A percentile compares a stretch with the other conserved stretches of the same genome.
Evolutionary conservation across 257 asterid genomes (phyloP).

Genomic region (Ehretia macrophylla): DNA sequence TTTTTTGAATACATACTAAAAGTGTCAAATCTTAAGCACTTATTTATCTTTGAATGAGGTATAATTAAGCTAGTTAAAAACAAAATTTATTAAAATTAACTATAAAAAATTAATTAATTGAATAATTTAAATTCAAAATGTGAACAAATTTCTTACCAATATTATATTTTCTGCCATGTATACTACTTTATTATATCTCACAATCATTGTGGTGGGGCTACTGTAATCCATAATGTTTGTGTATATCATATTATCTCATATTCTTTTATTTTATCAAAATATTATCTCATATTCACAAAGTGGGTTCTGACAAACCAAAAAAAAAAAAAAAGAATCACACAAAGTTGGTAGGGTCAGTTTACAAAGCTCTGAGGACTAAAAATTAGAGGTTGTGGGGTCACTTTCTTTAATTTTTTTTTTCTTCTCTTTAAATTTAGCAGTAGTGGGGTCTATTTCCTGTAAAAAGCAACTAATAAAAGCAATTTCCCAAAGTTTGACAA

Average conservation of each 20-base stretch:
- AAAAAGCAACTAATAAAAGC: slow-evolving; percentile 55
- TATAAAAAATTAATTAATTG: too few species aligned
- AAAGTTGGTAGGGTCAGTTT: slow-evolving; percentile 15
- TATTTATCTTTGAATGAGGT: too few species aligned
- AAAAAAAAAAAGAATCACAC: too few species aligned
- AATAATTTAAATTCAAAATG: too few species aligned
- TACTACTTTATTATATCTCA: neutral
- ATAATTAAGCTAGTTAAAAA: too few species aligned
- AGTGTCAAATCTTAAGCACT: too few species aligned
- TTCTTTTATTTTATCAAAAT: too few species aligned
- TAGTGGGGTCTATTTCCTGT: slow-evolving; percentile 32
- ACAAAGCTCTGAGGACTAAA: slow-evolving; percentile 21
- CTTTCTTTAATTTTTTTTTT: slow-evolving; percentile 17
- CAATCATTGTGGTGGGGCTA: neutral
- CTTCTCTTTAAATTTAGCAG: slow-evolving; percentile 21
- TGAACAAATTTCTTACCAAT: too few species aligned
- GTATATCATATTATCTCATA: slow-evolving; percentile 7
- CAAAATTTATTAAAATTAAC: too few species aligned
- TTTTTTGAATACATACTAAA: too few species aligned
- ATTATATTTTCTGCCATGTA: slow-evolving; percentile 12
- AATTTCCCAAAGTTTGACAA: slow-evolving; percentile 60
- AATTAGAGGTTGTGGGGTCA: slow-evolving; percentile 47
- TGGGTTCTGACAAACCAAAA: neutral
- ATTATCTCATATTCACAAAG: slow-evolving; percentile 16
- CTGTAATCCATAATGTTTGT: slow-evolving; percentile 30